A percentile compares a stretch with the other conserved stretches of the same genome.
Conservation (phyloP, 805 yeast species). For the Monosporozyma aerobia region DNA sequence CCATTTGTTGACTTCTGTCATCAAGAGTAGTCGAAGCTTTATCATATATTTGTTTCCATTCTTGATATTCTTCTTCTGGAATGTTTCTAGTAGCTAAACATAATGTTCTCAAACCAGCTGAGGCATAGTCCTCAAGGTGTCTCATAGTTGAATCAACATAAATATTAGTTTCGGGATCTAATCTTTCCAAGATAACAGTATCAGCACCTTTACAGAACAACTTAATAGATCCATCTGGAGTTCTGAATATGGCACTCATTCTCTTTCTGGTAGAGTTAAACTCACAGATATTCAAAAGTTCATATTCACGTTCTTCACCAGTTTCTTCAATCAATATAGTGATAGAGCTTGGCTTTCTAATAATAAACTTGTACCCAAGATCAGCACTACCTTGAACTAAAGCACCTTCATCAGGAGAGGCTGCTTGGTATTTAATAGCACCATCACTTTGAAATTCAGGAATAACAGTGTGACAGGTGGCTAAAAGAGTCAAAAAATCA, state of each 20-base stretch:
- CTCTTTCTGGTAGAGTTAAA: constrained; percentile 96
- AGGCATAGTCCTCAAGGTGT: constrained; percentile 93
- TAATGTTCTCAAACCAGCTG: constrained; percentile 88
- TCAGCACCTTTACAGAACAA: constrained; percentile 96
- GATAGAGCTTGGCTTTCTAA: constrained; percentile 79
- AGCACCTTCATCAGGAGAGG: constrained; percentile 99
- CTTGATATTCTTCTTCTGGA: constrained; percentile 64
- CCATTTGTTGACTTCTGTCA: constrained; percentile 66
- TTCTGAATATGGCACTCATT: constrained; percentile 90
- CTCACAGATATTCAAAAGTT: constrained; percentile 84
- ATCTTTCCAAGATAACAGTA: constrained; percentile 83
- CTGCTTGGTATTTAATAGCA: constrained; percentile 86
- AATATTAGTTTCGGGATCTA: constrained; percentile 58
- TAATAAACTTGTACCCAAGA: constrained; percentile 73
- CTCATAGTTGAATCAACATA: constrained; percentile 73
- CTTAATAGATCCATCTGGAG: constrained; percentile 88
- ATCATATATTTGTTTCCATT: constrained; percentile 60
- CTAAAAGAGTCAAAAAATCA: constrained; percentile 72
- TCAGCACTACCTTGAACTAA: constrained; percentile 92
- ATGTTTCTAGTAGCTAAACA: constrained; percentile 84
- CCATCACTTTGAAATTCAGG: constrained; percentile 70
- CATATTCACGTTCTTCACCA: constrained; percentile 52
- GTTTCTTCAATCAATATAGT: constrained; percentile 45
- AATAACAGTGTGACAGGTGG: constrained; percentile 95
- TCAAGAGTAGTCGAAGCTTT: constrained; percentile 77